Conservation (phyloP, 1,139 yeast genomes). For the Eremothecium sinecaudum region DNA sequence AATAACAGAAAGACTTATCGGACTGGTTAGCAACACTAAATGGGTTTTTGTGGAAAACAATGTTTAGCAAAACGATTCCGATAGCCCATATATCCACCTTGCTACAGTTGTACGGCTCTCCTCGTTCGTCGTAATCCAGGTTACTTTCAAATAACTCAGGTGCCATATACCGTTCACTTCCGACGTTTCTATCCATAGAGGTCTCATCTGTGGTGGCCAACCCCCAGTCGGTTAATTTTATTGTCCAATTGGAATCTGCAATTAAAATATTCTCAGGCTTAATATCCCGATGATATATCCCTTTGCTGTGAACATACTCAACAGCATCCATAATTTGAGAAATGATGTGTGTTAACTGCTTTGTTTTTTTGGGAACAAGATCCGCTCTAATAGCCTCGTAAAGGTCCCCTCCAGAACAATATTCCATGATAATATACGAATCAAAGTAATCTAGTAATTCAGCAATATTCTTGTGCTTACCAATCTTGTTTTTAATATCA, state of each 20-base stretch:
- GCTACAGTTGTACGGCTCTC: conserved; percentile 66
- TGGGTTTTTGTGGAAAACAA: conserved; percentile 86
- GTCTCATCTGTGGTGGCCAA: conserved; percentile 60
- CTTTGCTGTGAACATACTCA: conserved; percentile 61
- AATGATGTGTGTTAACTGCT: conserved; percentile 66
- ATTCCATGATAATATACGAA: conserved; percentile 73
- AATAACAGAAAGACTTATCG: conserved; percentile 80
- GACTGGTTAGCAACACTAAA: conserved; percentile 74
- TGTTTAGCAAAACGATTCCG: conserved; percentile 76
- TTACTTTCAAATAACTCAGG: conserved; percentile 72
- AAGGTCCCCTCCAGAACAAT: conserved; percentile 84
- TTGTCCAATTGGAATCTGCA: conserved; percentile 55
- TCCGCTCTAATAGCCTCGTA: conserved; percentile 86
- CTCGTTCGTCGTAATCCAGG: conserved; percentile 33
- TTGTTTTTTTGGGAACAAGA: conserved; percentile 68
- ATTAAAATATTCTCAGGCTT: conserved; percentile 85
- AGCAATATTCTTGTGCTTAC: conserved; percentile 47
- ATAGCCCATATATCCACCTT: conserved; percentile 90
- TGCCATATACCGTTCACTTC: conserved; percentile 94
- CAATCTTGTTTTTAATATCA: conserved; percentile 59
- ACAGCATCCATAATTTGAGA: conserved; percentile 70
- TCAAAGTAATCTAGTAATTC: conserved; percentile 68
- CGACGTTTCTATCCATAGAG: conserved; percentile 80
- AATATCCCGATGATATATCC: conserved; percentile 78
- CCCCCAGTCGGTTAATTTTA: conserved; percentile 88